phyloP scores from a whole-genome alignment of 495 filamentous ascomycete species.

The Lophiostoma macrostomum region DNA sequence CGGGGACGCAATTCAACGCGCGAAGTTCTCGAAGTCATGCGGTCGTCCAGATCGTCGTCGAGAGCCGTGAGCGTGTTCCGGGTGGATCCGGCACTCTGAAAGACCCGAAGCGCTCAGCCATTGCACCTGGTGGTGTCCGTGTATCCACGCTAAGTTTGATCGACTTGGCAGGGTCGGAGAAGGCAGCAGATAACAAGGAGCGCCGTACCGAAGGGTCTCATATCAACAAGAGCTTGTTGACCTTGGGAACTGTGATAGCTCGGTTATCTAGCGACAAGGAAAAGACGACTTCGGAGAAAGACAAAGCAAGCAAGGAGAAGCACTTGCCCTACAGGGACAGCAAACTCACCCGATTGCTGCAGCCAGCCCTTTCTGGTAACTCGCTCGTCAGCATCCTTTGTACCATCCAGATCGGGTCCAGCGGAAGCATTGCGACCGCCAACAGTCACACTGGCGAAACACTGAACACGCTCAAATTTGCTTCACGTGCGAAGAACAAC shows the following conservation, averaged over 20 bases:
- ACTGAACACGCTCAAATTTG: constrained; percentile 94
- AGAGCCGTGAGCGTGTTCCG: constrained; percentile 81
- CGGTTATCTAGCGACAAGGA: constrained; percentile 82
- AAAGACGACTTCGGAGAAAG: constrained; percentile 60
- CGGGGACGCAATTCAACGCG: constrained; percentile 93
- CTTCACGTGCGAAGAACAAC: constrained; percentile 92
- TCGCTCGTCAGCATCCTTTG: constrained; percentile 96
- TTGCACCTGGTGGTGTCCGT: constrained; percentile 84
- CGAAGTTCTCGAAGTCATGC: constrained; percentile 96
- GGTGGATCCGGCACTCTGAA: constrained; percentile 38
- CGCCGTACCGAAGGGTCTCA: constrained; percentile 91
- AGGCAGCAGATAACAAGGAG: constrained; percentile 93
- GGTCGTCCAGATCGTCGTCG: constrained; percentile 97
- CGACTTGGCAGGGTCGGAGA: constrained; percentile 92
- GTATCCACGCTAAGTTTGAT: constrained; percentile 95
- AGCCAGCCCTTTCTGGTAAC: constrained; percentile 88
- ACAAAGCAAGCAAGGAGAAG: constrained; percentile 66
- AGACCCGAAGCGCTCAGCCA: constrained; percentile 71
- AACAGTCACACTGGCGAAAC: constrained; percentile 78
- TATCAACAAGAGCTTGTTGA: constrained; percentile 96
- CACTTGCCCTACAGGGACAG: constrained; percentile 96
- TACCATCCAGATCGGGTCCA: constrained; percentile 77
- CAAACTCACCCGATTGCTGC: constrained; percentile 89
- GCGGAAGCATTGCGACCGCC: constrained; percentile 59
- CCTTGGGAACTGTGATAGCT: constrained; percentile 91